Evolutionary conservation across 768 basidiomycete species (phyloP).

Genomic region (Pleurotus citrinopileatus): DNA sequence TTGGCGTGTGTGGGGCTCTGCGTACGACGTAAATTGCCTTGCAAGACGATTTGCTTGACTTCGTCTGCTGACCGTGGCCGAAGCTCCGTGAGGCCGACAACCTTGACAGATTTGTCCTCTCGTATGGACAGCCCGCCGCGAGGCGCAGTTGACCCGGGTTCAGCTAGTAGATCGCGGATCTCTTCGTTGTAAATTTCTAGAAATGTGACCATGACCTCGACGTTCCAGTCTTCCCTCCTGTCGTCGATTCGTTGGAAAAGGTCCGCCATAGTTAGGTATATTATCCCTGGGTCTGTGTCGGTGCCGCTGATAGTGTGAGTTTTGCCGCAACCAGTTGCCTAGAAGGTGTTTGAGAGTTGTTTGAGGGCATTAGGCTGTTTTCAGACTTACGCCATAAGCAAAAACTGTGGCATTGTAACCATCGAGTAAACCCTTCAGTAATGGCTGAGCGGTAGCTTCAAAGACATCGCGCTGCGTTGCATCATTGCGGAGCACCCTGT

Average conservation of each 20-base stretch:
- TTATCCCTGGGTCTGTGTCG: conserved; percentile 84
- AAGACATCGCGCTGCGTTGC: conserved; percentile 87
- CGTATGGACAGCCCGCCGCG: conserved; percentile 90
- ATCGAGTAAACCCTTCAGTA: conserved; percentile 82
- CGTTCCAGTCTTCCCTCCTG: conserved; percentile 78
- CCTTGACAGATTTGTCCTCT: conserved; percentile 92
- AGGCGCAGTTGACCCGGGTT: conserved; percentile 56
- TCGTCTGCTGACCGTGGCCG: conserved; percentile 83
- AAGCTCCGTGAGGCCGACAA: conserved; percentile 81
- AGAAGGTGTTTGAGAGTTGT: conserved; percentile 12
- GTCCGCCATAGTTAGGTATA: conserved; percentile 96
- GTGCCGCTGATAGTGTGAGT: conserved; percentile 98
- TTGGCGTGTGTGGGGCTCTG: conserved; percentile 97
- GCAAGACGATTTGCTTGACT: conserved; percentile 89
- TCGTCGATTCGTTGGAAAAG: conserved; percentile 93
- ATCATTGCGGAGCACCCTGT: conserved; percentile 83
- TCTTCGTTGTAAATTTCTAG: conserved; percentile 99
- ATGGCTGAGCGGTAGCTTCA: conserved; percentile 78
- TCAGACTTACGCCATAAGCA: conserved; percentile 85
- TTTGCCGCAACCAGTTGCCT: conserved; percentile 99
- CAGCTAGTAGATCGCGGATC: conserved; percentile 91
- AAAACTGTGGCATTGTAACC: conserved; percentile 98
- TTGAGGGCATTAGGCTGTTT: background rate
- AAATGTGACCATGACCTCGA: conserved; percentile 90
- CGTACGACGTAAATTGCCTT: conserved; percentile 84